phyloP scores from a whole-genome alignment of 805 yeast species.

The Nakazawaea anatomiae region DNA sequence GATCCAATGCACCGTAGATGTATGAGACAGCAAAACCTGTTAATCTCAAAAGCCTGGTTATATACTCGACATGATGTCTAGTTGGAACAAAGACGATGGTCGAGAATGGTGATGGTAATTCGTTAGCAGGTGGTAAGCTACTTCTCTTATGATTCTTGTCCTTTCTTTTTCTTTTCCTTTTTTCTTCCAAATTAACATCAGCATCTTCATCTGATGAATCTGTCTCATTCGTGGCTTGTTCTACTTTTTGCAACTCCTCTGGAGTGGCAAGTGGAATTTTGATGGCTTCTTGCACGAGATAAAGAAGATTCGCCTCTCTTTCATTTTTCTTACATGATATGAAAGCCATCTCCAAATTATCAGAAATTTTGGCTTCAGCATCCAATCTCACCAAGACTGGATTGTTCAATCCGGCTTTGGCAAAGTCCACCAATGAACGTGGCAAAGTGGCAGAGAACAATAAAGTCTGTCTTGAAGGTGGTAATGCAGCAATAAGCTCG shows the following conservation, averaged over 20 bases:
- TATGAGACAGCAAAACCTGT: slow-evolving; percentile 84
- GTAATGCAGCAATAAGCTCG: slow-evolving; percentile 80
- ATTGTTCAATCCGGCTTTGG: slow-evolving; percentile 90
- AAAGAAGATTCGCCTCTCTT: slow-evolving; percentile 80
- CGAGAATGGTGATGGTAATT: slow-evolving; percentile 76
- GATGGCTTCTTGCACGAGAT: slow-evolving; percentile 76
- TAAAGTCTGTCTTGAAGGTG: slow-evolving; percentile 78
- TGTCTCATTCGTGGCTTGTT: slow-evolving; percentile 38
- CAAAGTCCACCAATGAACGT: slow-evolving; percentile 86
- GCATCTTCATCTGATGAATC: slow-evolving; percentile 51
- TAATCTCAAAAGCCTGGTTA: slow-evolving; percentile 60
- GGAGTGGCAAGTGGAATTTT: slow-evolving; percentile 75
- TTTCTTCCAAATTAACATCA: slow-evolving; percentile 27
- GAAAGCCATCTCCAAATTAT: slow-evolving; percentile 85
- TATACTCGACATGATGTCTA: slow-evolving; percentile 94
- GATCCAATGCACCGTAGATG: slow-evolving; percentile 93
- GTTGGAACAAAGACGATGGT: slow-evolving; percentile 96
- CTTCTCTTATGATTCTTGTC: slow-evolving; percentile 40
- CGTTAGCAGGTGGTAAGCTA: slow-evolving; percentile 72
- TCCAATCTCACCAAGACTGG: slow-evolving; percentile 92
- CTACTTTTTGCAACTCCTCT: slow-evolving; percentile 56
- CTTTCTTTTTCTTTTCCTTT: slow-evolving; percentile 25
- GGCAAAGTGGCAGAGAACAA: slow-evolving; percentile 96
- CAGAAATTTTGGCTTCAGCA: slow-evolving; percentile 87
- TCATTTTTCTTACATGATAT: slow-evolving; percentile 76